phyloP scores from a whole-genome alignment of 2,329 filamentous ascomycete genomes.

The Penicillium psychrosexuale region DNA sequence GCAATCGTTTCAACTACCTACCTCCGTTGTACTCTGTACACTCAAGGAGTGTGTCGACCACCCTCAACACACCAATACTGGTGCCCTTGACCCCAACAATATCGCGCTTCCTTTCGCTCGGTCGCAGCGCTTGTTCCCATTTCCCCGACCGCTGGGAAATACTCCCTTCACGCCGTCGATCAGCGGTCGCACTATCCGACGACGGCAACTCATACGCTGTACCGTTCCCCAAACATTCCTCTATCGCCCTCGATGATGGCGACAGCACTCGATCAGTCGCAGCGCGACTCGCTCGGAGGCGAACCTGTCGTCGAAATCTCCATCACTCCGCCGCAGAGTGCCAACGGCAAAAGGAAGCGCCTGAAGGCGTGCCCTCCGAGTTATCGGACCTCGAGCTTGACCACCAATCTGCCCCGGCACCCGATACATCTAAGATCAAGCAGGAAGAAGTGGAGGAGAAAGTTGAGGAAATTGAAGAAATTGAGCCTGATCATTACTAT shows the following conservation, averaged over 20 bases:
- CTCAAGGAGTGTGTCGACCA: neutral
- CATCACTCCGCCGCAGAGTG: conserved; percentile 44
- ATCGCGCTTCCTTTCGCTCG: conserved; percentile 2
- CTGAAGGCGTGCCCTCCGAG: conserved; percentile 41
- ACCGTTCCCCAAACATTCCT: conserved; percentile 8
- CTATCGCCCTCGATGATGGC: conserved; percentile 32
- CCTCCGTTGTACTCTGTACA: conserved; percentile 7
- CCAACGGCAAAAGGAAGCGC: conserved; percentile 45
- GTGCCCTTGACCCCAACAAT: conserved; percentile 5
- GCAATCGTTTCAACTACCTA: conserved; percentile 11
- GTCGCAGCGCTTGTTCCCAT: conserved; percentile 9
- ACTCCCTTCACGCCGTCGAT: conserved; percentile 38
- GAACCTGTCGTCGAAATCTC: conserved; percentile 31
- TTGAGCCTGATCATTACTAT: conserved; percentile 84
- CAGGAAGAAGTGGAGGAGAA: conserved; percentile 56
- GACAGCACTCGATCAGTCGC: conserved; percentile 33
- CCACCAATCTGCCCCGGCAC: conserved; percentile 24
- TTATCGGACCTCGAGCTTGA: conserved; percentile 44
- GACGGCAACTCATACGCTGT: conserved; percentile 31
- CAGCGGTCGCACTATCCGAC: conserved; percentile 44
- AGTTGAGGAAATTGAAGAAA: conserved; percentile 69
- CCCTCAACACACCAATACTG: conserved; percentile 9
- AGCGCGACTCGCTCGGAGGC: conserved; percentile 25
- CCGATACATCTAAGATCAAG: conserved; percentile 34
- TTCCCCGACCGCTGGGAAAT: conserved; percentile 45